phyloP scores from a whole-genome alignment of 1,284 basidiomycete species.

The Rhodotorula sp. region DNA sequence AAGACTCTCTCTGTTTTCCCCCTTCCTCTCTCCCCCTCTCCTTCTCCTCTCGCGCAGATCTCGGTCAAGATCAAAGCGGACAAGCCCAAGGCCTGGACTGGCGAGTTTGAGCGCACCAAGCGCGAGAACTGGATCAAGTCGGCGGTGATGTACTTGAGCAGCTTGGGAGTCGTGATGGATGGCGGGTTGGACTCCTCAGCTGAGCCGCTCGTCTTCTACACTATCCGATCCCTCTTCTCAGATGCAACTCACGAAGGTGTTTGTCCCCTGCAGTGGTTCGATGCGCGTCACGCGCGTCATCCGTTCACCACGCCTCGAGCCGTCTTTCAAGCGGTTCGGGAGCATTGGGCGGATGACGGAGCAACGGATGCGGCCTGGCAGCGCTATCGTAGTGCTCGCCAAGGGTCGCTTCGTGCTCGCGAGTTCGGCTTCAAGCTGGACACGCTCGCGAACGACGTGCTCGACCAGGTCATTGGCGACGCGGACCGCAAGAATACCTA shows the following conservation, averaged over 20 bases:
- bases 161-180: background rate
- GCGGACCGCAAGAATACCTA: background rate
- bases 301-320: background rate
- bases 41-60: background rate
- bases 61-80: background rate
- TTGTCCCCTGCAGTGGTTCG: background rate
- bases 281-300: background rate
- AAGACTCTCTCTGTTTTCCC: too few species aligned
- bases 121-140: background rate
- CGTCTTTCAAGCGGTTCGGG: background rate
- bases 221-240: background rate
- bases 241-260: too few species aligned
- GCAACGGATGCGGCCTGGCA: background rate
- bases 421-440: background rate
- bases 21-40: background rate
- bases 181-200: background rate
- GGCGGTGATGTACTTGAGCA: background rate
- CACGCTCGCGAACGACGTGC: background rate
- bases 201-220: background rate
- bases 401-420: background rate
- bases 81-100: background rate
- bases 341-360: background rate
- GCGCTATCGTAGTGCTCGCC: background rate
- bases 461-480: background rate
- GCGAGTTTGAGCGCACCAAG: background rate